Conservation (phyloP, 2,329 filamentous ascomycete genomes). For the Monilinia fructicola region DNA sequence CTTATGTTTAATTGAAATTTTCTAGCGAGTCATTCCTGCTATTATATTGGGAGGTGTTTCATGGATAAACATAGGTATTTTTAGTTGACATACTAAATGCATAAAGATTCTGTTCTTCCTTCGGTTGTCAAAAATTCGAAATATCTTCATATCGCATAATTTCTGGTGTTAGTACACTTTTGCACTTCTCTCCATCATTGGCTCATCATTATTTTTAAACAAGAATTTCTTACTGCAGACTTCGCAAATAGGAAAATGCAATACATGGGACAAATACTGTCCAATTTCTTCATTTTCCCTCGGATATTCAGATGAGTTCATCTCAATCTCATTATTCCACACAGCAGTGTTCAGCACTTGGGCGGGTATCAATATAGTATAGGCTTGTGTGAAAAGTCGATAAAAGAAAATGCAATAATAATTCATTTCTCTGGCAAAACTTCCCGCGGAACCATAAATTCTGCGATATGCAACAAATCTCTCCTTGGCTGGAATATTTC, state of each 20-base stretch:
- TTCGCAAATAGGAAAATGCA: background rate
- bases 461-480: conserved; percentile 1
- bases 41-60: background rate
- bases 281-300: background rate
- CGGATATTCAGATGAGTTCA: background rate
- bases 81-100: conserved; percentile 10
- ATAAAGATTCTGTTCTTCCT: background rate
- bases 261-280: background rate
- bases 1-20: conserved; percentile 42
- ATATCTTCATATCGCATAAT: background rate
- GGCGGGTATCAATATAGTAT: background rate
- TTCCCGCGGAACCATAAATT: background rate
- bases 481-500: background rate
- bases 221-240: background rate
- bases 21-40: conserved; percentile 6
- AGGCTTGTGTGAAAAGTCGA: too few species aligned
- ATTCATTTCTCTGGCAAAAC: background rate
- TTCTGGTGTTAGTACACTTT: background rate
- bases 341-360: background rate
- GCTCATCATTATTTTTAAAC: background rate
- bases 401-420: background rate
- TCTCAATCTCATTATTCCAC: background rate
- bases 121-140: background rate
- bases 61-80: conserved; percentile 6
- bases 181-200: background rate